These are phyloP conservation scores for Pseudomassariella vexata DNA, from an alignment of 2,329 filamentous ascomycete genomes.

Conservation along the genomic window DNA sequence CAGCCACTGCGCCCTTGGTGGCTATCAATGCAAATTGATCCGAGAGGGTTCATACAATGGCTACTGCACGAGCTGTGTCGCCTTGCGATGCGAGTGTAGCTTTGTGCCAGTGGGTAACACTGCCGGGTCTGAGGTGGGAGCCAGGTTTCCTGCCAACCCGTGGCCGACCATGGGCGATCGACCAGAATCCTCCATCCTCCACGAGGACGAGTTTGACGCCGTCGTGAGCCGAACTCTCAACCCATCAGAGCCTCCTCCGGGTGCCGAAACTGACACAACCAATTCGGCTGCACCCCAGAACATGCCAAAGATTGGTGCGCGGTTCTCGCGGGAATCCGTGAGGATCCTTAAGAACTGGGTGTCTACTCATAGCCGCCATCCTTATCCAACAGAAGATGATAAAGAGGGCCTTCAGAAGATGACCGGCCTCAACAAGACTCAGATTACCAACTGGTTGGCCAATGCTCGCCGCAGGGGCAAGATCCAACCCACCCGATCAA, in stretches of 20 bases:
- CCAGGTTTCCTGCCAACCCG: slow-evolving; percentile 38
- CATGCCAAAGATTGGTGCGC: slow-evolving; percentile 60
- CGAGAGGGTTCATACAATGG: slow-evolving; percentile 53
- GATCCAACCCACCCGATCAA: slow-evolving; percentile 60
- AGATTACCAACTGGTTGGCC: slow-evolving; percentile 89
- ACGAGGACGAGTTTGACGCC: slow-evolving; percentile 27
- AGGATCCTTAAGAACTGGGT: slow-evolving; percentile 83
- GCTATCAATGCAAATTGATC: slow-evolving; percentile 56
- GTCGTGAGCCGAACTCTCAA: slow-evolving; percentile 11
- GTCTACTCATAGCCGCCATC: slow-evolving; percentile 70
- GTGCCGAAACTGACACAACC: slow-evolving; percentile 16
- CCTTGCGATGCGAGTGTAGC: slow-evolving; percentile 53
- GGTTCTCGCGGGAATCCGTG: slow-evolving; percentile 76
- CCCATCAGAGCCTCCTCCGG: slow-evolving; percentile 10
- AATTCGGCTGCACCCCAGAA: slow-evolving; percentile 19
- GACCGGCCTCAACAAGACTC: slow-evolving; percentile 75
- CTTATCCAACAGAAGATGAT: slow-evolving; percentile 83
- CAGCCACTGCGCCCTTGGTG: slow-evolving; percentile 42
- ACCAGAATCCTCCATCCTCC: slow-evolving; percentile 30
- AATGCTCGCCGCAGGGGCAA: slow-evolving; percentile 83
- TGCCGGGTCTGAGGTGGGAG: slow-evolving; percentile 23
- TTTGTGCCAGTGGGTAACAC: slow-evolving; percentile 35
- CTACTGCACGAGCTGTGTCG: slow-evolving; percentile 58
- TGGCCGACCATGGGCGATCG: slow-evolving; percentile 40
- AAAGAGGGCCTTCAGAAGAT: slow-evolving; percentile 72